These are phyloP conservation scores for Aurantiochytrium sp. DNA, from an alignment of 108 stramenopile species.

Conservation along the genomic window DNA sequence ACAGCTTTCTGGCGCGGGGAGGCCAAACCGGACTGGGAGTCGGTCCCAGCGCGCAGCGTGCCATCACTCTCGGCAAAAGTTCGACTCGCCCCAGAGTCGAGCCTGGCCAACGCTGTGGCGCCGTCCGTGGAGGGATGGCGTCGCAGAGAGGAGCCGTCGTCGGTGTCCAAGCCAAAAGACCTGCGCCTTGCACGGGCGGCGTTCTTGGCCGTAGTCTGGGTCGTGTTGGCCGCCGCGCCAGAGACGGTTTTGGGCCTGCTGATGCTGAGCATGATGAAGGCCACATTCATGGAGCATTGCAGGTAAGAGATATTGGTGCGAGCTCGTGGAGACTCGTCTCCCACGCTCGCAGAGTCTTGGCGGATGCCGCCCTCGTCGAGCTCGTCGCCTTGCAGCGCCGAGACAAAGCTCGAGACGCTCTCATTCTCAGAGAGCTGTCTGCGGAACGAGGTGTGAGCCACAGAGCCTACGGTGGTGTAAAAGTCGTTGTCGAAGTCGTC, in stretches of 20 bases:
- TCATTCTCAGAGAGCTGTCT: neutral
- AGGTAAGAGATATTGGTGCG: neutral
- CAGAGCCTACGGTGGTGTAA: slow-evolving; percentile 26
- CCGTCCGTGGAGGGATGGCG: neutral
- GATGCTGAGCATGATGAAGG: neutral
- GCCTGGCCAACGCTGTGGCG: no score
- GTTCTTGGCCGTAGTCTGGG: neutral
- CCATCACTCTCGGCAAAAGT: no score
- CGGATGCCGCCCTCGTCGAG: neutral
- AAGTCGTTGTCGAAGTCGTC: slow-evolving; percentile 30
- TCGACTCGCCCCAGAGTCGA: no score
- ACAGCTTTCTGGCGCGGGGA: neutral
- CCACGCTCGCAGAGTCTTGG: neutral
- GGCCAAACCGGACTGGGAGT: no score
- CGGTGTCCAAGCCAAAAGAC: neutral
- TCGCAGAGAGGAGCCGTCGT: no score
- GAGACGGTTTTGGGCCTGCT: neutral
- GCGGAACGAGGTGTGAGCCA: neutral
- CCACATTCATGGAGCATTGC: neutral
- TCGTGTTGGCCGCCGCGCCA: neutral
- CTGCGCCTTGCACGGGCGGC: neutral
- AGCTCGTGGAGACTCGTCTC: neutral
- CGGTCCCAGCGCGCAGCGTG: no score
- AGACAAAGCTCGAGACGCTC: slow-evolving; percentile 20
- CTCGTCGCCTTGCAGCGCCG: slow-evolving; percentile 16